Evolutionary conservation across 805 yeast genomes (phyloP).

Genomic region (Ogataea minuta): DNA sequence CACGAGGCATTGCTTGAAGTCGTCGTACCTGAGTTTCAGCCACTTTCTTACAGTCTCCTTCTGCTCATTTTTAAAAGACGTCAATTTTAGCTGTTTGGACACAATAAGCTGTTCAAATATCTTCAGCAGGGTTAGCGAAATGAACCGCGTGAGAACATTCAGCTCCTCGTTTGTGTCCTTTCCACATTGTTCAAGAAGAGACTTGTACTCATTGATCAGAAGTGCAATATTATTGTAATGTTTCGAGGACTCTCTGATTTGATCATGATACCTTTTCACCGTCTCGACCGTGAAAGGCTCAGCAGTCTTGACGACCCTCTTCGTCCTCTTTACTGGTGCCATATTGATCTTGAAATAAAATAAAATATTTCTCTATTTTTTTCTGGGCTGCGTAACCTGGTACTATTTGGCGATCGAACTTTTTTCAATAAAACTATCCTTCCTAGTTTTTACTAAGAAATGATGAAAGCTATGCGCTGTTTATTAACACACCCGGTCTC

Average conservation of each 20-base stretch:
- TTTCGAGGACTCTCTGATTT: conserved; percentile 43
- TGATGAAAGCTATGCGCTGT: conserved; percentile 62
- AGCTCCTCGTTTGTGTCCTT: conserved; percentile 23
- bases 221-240: conserved; percentile 53
- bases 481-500: conserved; percentile 35
- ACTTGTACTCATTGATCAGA: conserved; percentile 41
- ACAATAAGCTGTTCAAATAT: conserved; percentile 49
- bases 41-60: conserved; percentile 57
- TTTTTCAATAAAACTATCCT: conserved; percentile 40
- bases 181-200: conserved; percentile 20
- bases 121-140: conserved; percentile 42
- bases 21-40: conserved; percentile 57
- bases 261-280: conserved; percentile 26
- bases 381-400: conserved; percentile 10
- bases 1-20: conserved; percentile 46
- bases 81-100: conserved; percentile 38
- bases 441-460: conserved; percentile 61
- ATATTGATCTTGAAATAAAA: conserved; percentile 7
- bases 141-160: conserved; percentile 33
- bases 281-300: conserved; percentile 20
- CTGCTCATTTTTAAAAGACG: conserved; percentile 37
- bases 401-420: background rate
- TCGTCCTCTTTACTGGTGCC: conserved; percentile 8
- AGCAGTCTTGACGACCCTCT: background rate
- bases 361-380: conserved; percentile 1